Percentiles rank a stretch among this genome's conserved stretches.
These are phyloP conservation scores for Neonectria magnoliae DNA, from an alignment of 2,329 filamentous ascomycete genomes.

Conservation along the genomic window DNA sequence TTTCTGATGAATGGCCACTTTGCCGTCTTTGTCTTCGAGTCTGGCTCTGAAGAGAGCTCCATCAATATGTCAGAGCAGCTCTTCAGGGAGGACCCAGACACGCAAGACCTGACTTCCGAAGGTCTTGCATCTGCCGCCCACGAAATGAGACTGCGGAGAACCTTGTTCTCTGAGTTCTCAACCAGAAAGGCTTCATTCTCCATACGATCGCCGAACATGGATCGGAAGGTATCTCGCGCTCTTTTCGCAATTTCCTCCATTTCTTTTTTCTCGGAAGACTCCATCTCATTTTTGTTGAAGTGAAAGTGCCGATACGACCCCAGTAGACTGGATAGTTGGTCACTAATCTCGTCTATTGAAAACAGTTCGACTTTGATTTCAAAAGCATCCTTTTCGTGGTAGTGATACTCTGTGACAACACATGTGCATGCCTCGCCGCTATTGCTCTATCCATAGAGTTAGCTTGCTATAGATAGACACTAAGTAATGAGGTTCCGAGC, in stretches of 20 bases:
- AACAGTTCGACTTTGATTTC: conserved; percentile 49
- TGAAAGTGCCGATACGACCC: conserved; percentile 50
- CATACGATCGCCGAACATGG: conserved; percentile 48
- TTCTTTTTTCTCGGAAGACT: conserved; percentile 37
- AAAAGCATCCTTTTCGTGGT: conserved; percentile 47
- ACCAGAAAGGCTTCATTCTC: conserved; percentile 34
- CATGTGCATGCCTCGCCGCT: conserved; percentile 58
- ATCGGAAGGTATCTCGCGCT: conserved; percentile 50
- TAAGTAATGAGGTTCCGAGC: conserved; percentile 21
- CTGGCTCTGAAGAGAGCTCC: conserved; percentile 51
- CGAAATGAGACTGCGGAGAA: conserved; percentile 31
- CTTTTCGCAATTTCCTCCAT: conserved; percentile 45
- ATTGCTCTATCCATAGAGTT: conserved; percentile 49
- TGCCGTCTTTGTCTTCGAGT: conserved; percentile 29
- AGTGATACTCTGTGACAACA: conserved; percentile 58
- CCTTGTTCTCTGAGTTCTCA: conserved; percentile 3
- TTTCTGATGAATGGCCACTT: conserved; percentile 58
- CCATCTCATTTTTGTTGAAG: conserved; percentile 34
- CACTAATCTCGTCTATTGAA: conserved; percentile 42
- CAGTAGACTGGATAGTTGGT: conserved; percentile 50
- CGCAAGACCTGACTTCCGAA: neutral
- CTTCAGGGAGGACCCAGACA: conserved; percentile 19
- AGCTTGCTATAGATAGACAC: neutral
- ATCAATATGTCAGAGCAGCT: conserved; percentile 49
- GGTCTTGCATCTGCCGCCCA: conserved; percentile 38